Base-by-base conservation (phyloP, 768 basidiomycete genomes). In the Trametes cinnabarina region DNA sequence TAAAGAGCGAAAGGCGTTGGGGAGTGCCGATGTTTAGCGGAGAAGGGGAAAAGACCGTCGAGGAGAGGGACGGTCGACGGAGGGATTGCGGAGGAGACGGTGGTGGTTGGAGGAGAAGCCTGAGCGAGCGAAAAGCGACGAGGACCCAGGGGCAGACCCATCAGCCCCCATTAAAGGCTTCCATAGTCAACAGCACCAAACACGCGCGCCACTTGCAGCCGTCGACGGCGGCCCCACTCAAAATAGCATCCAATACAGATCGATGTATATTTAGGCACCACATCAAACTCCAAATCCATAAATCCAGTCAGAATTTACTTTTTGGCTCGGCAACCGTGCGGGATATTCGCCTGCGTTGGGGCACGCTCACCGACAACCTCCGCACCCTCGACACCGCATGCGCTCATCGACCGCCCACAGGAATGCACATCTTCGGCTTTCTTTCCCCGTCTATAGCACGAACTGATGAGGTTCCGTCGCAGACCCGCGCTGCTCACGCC, bases 401-500 rank as follows among this genome's bases (percentile, higher is more conserved):
- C 53, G 53, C 53, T 39, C 44, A 47, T 55, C 46, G 46, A 30
- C 23, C 46, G 35, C 53, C 40, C 17, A 22, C 14, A 15, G 37
- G 7, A 48, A 39, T 48, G 46, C 54, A 55, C 20, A 47, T 22
- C 37, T 7, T 47, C 55, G 55, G 41, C 30, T 47, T 28, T 28
- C 37, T 26, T 8, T 11, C 47, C 25, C 55, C 37, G 47, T 25
- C 17, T 19, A 41, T 10, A 22, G 28, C 44, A 25, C 39, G 41
- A 37, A 25, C 17, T 12, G 34, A n/a, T 25, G 44, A 19, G 23
- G 15, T 20, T 46, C 23, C 40, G n/a, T n/a, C n/a, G n/a, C 47
- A 47, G 10, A 3, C n/a, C n/a, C n/a, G 30, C 46, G 19, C 26
- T 48, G 20, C 68, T 71, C 77, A 86, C 50, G 82, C 79, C 68